Conservation (phyloP, 78 protist genomes). For the Cyanophora paradoxa region DNA sequence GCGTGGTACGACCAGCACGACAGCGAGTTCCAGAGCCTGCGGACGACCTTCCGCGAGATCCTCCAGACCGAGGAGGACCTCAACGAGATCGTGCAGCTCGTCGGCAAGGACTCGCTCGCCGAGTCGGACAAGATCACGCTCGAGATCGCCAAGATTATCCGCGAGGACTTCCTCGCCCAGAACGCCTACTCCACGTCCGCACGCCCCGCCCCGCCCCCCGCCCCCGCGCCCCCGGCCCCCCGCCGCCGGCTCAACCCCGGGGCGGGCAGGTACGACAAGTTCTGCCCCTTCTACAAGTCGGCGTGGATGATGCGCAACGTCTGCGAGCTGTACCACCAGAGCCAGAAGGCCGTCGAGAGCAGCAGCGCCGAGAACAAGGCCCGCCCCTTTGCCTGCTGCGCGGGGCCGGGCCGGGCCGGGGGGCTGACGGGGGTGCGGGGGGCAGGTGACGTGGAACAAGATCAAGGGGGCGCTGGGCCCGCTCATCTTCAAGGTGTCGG, state of each 20-base stretch:
- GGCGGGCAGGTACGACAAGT: slow-evolving; percentile 89
- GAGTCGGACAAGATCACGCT: slow-evolving; percentile 89
- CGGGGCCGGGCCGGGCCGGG: neutral
- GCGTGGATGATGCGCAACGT: slow-evolving; percentile 91
- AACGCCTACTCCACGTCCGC: slow-evolving; percentile 28
- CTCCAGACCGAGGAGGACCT: slow-evolving; percentile 96
- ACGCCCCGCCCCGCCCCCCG: neutral
- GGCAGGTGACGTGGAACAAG: slow-evolving; percentile 16
- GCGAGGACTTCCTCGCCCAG: slow-evolving; percentile 96
- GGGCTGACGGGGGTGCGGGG: neutral
- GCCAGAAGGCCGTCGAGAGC: slow-evolving; percentile 59
- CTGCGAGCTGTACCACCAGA: slow-evolving; percentile 70
- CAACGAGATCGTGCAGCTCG: slow-evolving; percentile 97
- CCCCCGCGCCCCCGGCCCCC: slow-evolving; percentile 67
- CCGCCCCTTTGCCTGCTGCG: neutral
- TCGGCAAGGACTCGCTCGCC: slow-evolving; percentile 89
- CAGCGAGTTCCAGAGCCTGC: slow-evolving; percentile 72
- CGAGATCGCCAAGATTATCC: slow-evolving; percentile 88
- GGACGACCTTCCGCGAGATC: slow-evolving; percentile 66
- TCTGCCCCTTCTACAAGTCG: slow-evolving; percentile 99
- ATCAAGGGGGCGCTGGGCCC: slow-evolving; percentile 45
- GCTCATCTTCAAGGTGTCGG: slow-evolving; percentile 34
- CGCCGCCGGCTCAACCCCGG: no score
- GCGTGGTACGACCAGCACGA: slow-evolving; percentile 78
- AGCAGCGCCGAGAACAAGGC: slow-evolving; percentile 59